phyloP scores from a whole-genome alignment of 2,329 filamentous ascomycete genomes.

The Verruconis gallopava region DNA sequence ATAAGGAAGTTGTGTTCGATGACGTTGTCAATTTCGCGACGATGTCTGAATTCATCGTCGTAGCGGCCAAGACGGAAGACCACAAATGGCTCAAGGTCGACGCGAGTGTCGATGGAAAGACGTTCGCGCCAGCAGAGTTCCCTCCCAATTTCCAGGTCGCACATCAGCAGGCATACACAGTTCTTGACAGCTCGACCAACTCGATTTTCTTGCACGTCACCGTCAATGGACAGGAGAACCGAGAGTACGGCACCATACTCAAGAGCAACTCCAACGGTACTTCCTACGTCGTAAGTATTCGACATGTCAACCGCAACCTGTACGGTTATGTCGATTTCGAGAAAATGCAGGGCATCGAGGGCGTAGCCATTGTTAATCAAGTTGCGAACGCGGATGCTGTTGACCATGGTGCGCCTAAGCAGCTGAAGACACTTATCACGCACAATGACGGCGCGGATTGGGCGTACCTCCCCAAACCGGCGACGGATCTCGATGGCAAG shows the following conservation, averaged over 20 bases:
- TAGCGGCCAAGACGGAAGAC: constrained; percentile 46
- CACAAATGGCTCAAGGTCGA: constrained; percentile 53
- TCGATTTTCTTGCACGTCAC: constrained; percentile 90
- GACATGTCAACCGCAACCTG: constrained; percentile 68
- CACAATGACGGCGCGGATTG: constrained; percentile 93
- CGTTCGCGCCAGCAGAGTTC: constrained; percentile 74
- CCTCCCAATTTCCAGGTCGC: constrained; percentile 71
- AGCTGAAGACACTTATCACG: constrained; percentile 79
- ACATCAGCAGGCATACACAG: constrained; percentile 75
- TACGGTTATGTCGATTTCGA: constrained; percentile 85
- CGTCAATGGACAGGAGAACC: constrained; percentile 50
- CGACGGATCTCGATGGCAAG: constrained; percentile 57
- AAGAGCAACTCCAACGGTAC: constrained; percentile 99
- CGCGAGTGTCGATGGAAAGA: constrained; percentile 71
- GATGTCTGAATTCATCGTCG: constrained; percentile 93
- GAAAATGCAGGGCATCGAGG: constrained; percentile 85
- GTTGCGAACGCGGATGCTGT: constrained; percentile 61
- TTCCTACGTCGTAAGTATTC: constrained; percentile 74
- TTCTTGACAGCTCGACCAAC: constrained; percentile 88
- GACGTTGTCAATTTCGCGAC: constrained; percentile 78
- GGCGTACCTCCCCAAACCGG: constrained; percentile 61
- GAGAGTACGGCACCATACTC: constrained; percentile 72
- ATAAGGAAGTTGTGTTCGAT: constrained; percentile 48
- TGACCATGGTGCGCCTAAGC: constrained; percentile 52
- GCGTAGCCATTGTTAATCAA: constrained; percentile 75